These are phyloP conservation scores for Aureobasidium sp. DNA, from an alignment of 2,329 filamentous ascomycete species.

Conservation along the genomic window DNA sequence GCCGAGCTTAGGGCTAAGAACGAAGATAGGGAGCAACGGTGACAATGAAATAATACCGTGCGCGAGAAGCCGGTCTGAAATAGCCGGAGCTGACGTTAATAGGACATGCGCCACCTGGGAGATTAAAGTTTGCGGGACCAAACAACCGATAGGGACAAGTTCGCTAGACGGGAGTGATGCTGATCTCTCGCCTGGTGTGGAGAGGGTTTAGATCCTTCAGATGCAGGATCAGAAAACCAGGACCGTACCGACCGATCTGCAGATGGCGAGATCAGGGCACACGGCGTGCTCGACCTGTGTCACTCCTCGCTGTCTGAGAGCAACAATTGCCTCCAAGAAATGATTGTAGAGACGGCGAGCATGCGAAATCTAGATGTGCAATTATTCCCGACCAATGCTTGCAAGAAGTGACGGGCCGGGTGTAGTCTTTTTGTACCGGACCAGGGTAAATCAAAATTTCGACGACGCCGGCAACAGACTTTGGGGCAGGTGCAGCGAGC, in stretches of 20 bases:
- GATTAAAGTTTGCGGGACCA: slow-evolving; percentile 10
- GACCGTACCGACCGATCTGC: neutral
- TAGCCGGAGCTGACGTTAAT: slow-evolving; percentile 12
- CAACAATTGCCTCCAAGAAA: neutral
- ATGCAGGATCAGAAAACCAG: slow-evolving; percentile 7
- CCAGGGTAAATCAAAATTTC: neutral
- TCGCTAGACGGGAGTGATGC: slow-evolving; percentile 11
- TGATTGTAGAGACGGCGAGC: neutral
- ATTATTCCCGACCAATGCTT: neutral
- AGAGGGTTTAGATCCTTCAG: slow-evolving; percentile 13
- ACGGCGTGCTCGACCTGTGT: neutral
- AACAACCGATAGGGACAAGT: slow-evolving; percentile 12
- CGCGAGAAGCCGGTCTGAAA: slow-evolving; percentile 6
- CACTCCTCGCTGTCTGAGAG: neutral
- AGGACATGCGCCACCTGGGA: slow-evolving; percentile 8
- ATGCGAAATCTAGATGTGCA: neutral
- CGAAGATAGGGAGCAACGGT: slow-evolving; percentile 5
- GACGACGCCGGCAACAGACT: neutral
- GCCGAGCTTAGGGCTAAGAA: slow-evolving; percentile 6
- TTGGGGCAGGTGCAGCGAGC: slow-evolving; percentile 8
- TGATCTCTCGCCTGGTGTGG: slow-evolving; percentile 7
- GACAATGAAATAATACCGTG: slow-evolving; percentile 12
- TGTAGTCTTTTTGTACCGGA: neutral
- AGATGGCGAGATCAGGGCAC: neutral
- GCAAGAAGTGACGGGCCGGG: neutral